Conservation (phyloP, 305 asterid genomes). For the Solanum hybrid region DNA sequence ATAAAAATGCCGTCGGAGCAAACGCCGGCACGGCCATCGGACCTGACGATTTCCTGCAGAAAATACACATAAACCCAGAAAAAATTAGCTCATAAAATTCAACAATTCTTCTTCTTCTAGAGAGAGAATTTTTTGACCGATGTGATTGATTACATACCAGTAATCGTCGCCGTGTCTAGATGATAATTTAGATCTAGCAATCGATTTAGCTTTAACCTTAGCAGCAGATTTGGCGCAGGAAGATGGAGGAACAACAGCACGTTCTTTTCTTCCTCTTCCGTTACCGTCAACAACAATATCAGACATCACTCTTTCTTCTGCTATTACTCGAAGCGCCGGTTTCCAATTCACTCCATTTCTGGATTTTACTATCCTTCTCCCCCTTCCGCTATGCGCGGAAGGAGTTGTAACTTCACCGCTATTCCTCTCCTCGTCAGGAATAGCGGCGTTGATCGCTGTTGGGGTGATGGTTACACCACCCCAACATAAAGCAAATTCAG, state of each 20-base stretch:
- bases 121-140: background rate
- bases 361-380: background rate
- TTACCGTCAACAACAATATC: background rate
- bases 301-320: constrained; percentile 9
- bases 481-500: constrained; percentile 13
- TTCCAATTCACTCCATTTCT: constrained; percentile 11
- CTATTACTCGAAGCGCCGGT: constrained; percentile 13
- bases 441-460: background rate
- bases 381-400: background rate
- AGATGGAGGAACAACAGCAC: background rate
- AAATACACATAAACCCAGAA: background rate
- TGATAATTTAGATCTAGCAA: background rate
- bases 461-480: constrained; percentile 9
- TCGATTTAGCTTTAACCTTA: constrained; percentile 12
- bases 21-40: constrained; percentile 19
- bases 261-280: background rate
- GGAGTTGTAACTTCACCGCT: background rate
- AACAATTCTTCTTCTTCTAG: background rate
- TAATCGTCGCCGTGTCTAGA: constrained; percentile 3
- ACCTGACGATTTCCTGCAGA: constrained; percentile 15
- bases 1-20: constrained; percentile 17
- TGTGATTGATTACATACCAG: background rate
- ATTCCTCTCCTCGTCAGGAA: background rate
- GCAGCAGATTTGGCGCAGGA: background rate
- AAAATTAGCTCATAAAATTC: background rate